Conservation (phyloP, 208 protist genomes). For the Acanthamoeba royreba region DNA sequence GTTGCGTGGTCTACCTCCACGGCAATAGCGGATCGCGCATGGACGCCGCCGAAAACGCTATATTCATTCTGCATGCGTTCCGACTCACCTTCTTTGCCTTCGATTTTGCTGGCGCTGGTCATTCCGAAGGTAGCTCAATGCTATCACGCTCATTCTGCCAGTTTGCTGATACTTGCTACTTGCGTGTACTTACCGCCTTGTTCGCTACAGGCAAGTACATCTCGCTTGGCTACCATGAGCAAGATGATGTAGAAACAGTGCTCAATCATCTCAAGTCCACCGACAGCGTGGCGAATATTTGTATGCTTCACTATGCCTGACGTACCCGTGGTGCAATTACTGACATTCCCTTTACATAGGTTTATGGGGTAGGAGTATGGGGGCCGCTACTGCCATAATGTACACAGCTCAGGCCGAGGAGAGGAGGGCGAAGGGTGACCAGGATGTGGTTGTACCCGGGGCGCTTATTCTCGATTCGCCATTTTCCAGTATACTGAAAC, state of each 20-base stretch:
- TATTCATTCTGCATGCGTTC: background rate
- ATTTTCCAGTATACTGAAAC: background rate
- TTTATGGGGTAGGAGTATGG: constrained; percentile 30
- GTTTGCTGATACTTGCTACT: background rate
- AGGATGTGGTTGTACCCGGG: background rate
- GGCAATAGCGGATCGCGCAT: constrained; percentile 15
- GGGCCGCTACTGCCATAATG: constrained; percentile 2
- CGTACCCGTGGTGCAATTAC: background rate
- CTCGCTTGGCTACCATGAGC: constrained; percentile 7
- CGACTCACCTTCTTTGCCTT: background rate
- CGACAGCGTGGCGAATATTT: background rate
- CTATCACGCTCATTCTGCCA: background rate
- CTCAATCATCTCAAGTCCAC: background rate
- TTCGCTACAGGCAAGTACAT: background rate
- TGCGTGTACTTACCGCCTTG: background rate
- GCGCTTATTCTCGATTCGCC: constrained; percentile 2
- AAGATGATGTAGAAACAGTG: constrained; percentile 8
- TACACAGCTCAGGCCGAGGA: background rate
- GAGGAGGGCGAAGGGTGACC: background rate
- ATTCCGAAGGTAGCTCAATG: background rate
- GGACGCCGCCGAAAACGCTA: background rate
- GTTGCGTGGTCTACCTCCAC: constrained; percentile 30
- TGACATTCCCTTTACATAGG: background rate
- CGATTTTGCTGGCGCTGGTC: constrained; percentile 11
- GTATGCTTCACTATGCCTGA: background rate